Base-by-base conservation (phyloP, 345 rosid species). In the Microcos paniculata region DNA sequence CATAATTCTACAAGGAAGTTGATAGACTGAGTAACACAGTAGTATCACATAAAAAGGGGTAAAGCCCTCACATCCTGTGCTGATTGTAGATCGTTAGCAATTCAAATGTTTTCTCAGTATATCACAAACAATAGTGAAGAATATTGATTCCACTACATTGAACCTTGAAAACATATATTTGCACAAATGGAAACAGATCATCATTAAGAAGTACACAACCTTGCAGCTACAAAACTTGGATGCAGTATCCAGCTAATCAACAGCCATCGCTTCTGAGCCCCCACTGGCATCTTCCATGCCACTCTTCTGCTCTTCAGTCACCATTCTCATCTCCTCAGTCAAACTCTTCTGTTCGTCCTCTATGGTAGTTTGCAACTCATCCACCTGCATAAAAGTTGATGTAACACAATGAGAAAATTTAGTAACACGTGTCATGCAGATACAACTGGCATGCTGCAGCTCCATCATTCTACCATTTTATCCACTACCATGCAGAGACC, bases 271-370 rank as follows among this genome's bases (percentile, higher is more conserved):
- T 81, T 89, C 96, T 10, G 85, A 72, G 49, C 82, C 82, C 24
- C 90, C 90, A 71, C 59, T 79, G 24, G 79, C 82, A 48, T 91
- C 97, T 38, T 91, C 97, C 38, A 79, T 53, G n/a, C 80, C 82
- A 79, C 72, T 87, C 86, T 89, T 95, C 62, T 83, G 95, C 76
- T 95, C 99, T 49, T 94, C 98, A 52, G 82, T 79, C 26, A 84
- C 86, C 85, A 89, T 84, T 80, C 91, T 89, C 83, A 91, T 88
- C 85, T 95, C 99, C 80, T 93, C 99, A 45, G 93, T 83, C 82
- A 95, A 72, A 81, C 77, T 88, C 89, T 88, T 93, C 80, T 95
- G 98, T 68, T 95, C 98, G 78, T 93, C 98, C 82, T 93, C 99
- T 72, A 95, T 85, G 24, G 90, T 88, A 72, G 80, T 90, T 86